Evolutionary conservation across 2,329 filamentous ascomycete genomes (phyloP), one percentile per base, ranked within the genome.

Genomic region (Clarireedia homoeocarpa): DNA sequence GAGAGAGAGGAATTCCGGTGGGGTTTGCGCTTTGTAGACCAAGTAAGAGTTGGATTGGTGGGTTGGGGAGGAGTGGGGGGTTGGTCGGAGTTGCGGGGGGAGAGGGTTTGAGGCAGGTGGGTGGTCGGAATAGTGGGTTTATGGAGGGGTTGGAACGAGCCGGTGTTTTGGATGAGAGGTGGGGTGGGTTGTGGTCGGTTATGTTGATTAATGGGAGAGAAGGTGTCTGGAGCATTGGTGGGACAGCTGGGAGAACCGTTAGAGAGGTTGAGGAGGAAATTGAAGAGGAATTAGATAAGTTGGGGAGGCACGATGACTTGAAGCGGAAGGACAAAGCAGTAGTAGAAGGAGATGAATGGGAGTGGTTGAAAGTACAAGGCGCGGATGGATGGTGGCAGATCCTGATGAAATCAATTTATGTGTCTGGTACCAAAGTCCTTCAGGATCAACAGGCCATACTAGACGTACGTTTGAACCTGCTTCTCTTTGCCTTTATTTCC

Each of bases 381-480:
- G 58, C 60, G n/a, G 63, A 63, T 49, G 62, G 62, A 7, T 65
- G 51, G 52, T 63, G 62, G 62, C 61, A 64, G 56, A 59, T 62
- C 4, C 40, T 60, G 0, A 58, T 64, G 59, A 54, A 56, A 50
- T 61, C 61, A 6, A 50, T 64, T 1, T 64, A 58, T 60, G 24
- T 61, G 7, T 58, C 62, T n/a, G 58, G 57, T 2, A 54, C 50
- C 10, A 63, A 63, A 36, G 45, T 59, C 2, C 17, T 64, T 3
- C 45, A 57, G 2, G 59, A 60, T 17, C 61, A 64, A 26, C 61
- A 55, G 4, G 55, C 57, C 34, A 53, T 63, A 7, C 52, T 64
- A n/a, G 62, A 64, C 49, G 62, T 62, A 53, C 15, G 51, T n/a
- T 12, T 3, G 24, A 4, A 30, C 9, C 27, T 10, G 7, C 27